Percentiles rank a stretch among this genome's conserved stretches.
These are phyloP conservation scores for Nephelium lappaceum DNA, from an alignment of 345 rosid species.

Conservation along the genomic window DNA sequence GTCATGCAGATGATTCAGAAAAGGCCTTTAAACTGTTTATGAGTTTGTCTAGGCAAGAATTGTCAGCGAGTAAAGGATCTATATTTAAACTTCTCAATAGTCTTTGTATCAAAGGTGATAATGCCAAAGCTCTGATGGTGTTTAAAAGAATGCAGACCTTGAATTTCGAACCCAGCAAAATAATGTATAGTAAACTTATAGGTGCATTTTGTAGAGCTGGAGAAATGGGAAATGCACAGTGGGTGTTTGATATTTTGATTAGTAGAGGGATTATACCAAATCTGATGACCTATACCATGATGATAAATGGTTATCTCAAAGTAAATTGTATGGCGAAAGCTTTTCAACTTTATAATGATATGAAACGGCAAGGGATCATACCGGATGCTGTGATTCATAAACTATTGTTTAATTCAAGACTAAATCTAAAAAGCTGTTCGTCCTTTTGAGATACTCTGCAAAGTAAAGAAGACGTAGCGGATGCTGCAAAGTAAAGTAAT, in stretches of 20 bases:
- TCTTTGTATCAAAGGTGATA: conserved; percentile 50
- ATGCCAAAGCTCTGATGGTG: conserved; percentile 38
- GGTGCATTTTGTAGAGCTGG: conserved; percentile 47
- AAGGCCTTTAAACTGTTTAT: conserved; percentile 50
- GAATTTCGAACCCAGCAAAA: background rate
- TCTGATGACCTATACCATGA: conserved; percentile 56
- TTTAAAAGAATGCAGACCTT: conserved; percentile 41
- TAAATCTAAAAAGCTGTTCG: conserved; percentile 17
- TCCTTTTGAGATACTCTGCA: conserved; percentile 17
- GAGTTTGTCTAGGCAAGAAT: conserved; percentile 33
- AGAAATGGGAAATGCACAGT: conserved; percentile 42
- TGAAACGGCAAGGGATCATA: conserved; percentile 60
- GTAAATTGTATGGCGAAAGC: conserved; percentile 47
- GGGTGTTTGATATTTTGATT: conserved; percentile 39
- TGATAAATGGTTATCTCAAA: conserved; percentile 71
- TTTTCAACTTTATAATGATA: conserved; percentile 43
- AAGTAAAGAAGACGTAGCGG: conserved; percentile 20
- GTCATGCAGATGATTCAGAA: conserved; percentile 42
- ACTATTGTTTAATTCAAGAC: conserved; percentile 54
- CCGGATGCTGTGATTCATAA: conserved; percentile 65
- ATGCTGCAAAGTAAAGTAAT: conserved; percentile 19
- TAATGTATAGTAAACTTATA: conserved; percentile 39
- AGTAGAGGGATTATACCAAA: conserved; percentile 47
- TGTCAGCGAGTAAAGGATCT: conserved; percentile 30
- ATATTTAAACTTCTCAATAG: conserved; percentile 46